These are phyloP conservation scores for Asterophora lycoperdoides DNA, from an alignment of 768 basidiomycete genomes.

Conservation along the genomic window DNA sequence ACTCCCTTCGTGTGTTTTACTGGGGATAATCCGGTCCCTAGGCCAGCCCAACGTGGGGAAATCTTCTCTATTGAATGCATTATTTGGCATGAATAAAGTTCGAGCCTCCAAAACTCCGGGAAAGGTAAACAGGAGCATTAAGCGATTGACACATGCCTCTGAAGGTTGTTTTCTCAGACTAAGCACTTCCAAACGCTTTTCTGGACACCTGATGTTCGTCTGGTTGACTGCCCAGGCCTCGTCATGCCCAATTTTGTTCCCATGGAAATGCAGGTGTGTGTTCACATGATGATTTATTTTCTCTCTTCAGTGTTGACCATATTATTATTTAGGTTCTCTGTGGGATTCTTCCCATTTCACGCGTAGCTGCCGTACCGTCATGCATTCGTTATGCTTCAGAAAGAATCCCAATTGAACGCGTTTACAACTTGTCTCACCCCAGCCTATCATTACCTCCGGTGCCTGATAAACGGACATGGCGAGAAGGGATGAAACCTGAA, in stretches of 20 bases:
- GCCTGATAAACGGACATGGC: conserved; percentile 78
- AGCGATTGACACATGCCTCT: neutral
- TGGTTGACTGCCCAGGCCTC: conserved; percentile 94
- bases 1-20: neutral
- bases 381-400: conserved; percentile 70
- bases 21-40: conserved; percentile 20
- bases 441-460: conserved; percentile 27
- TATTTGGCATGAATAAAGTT: conserved; percentile 77
- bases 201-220: conserved; percentile 79
- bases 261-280: conserved; percentile 73
- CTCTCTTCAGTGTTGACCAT: conserved; percentile 4
- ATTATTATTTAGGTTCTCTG: conserved; percentile 60
- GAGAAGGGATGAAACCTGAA: conserved; percentile 40
- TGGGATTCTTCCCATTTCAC: conserved; percentile 75
- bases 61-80: conserved; percentile 85
- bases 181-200: conserved; percentile 96
- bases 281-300: conserved; percentile 6
- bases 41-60: conserved; percentile 98
- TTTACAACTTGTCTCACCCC: conserved; percentile 59
- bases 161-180: conserved; percentile 44
- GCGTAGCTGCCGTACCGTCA: conserved; percentile 77
- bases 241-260: conserved; percentile 83
- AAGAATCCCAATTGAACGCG: conserved; percentile 72
- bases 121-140: conserved; percentile 45
- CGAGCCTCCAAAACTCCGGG: conserved; percentile 83